Evolutionary conservation across 1,284 basidiomycete species (phyloP).

Genomic region (Microbotryomycetes sp.): DNA sequence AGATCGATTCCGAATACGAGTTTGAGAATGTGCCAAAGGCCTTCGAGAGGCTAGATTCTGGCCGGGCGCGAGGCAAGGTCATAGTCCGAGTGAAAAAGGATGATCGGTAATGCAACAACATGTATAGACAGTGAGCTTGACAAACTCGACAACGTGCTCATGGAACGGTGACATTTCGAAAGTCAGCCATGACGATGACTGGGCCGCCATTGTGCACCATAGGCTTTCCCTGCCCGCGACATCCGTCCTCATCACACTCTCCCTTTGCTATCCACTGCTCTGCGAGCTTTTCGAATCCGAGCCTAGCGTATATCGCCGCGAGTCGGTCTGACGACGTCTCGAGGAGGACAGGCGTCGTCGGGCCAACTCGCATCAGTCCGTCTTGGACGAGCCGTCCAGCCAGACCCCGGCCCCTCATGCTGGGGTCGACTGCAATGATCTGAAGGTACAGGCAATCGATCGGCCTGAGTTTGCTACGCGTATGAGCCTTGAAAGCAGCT

Average conservation of each 20-base stretch:
- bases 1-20: conserved; percentile 54
- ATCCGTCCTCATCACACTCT: neutral
- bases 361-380: neutral
- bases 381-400: neutral
- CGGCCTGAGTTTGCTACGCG: neutral
- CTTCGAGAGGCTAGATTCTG: conserved; percentile 54
- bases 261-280: neutral
- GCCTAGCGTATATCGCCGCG: neutral
- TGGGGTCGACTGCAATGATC: neutral
- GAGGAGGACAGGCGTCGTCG: neutral
- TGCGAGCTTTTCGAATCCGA: neutral
- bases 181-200: neutral
- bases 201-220: neutral
- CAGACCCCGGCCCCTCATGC: neutral
- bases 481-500: neutral
- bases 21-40: conserved; percentile 56
- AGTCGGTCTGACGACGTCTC: neutral
- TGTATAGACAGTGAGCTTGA: no score
- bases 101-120: neutral
- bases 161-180: neutral
- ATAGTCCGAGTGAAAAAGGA: conserved; percentile 37
- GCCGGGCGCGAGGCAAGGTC: conserved; percentile 57
- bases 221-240: neutral
- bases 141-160: no score
- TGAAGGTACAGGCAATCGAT: neutral